A percentile compares a stretch with the other conserved stretches of the same genome.
Conservation (phyloP, 257 asterid genomes). For the Salvia miltiorrhiza region DNA sequence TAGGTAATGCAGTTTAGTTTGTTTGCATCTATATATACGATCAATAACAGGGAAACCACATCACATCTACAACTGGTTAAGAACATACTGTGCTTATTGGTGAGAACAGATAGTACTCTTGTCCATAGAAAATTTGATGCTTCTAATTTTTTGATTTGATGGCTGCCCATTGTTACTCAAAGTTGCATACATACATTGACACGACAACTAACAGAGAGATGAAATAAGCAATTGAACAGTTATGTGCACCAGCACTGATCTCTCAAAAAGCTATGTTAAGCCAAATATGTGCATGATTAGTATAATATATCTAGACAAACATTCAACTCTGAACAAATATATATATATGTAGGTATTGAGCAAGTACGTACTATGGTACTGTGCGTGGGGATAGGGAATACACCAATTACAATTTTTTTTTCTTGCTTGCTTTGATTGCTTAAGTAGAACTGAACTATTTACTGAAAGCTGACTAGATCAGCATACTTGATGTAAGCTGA, state of each 20-base stretch:
- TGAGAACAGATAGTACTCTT: conserved; percentile 80
- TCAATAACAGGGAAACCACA: conserved; percentile 21
- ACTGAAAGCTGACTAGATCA: no score
- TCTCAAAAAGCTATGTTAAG: conserved; percentile 74
- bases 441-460: no score
- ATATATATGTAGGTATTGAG: no score
- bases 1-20: conserved; percentile 18
- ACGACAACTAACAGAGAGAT: conserved; percentile 82
- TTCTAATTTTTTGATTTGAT: conserved; percentile 79
- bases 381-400: no score
- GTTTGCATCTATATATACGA: conserved; percentile 1
- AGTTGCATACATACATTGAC: conserved; percentile 67
- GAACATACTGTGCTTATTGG: conserved; percentile 88
- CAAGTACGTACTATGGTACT: no score
- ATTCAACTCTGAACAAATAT: no score
- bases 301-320: conserved; percentile 9
- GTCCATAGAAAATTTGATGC: conserved; percentile 80
- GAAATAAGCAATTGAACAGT: conserved; percentile 93
- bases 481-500: no score
- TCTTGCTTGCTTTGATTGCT: no score
- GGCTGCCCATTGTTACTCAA: conserved; percentile 64
- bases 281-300: conserved; percentile 19
- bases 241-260: conserved; percentile 88
- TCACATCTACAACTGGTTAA: conserved; percentile 16
- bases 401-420: no score